Evolutionary conservation across 2,329 filamentous ascomycete species (phyloP).

Genomic region (Bipolaris victoriae): DNA sequence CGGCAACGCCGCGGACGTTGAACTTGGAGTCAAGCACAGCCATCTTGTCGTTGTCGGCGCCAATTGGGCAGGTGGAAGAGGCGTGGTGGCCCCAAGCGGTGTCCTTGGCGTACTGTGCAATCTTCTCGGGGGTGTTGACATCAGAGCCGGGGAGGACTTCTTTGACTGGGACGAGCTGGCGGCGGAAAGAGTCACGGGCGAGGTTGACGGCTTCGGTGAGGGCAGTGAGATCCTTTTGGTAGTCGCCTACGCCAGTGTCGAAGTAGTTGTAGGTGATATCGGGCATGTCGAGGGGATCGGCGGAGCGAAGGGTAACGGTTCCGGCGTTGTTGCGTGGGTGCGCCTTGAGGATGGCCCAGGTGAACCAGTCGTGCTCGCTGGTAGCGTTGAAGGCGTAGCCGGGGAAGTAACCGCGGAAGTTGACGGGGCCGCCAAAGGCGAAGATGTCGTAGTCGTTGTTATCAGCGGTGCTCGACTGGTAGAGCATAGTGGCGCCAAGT

Average conservation of each 20-base stretch:
- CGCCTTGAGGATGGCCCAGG: constrained; percentile 64
- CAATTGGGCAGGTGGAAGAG: constrained; percentile 64
- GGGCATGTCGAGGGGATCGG: constrained; percentile 68
- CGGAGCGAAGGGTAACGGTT: constrained; percentile 64
- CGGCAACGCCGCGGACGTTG: constrained; percentile 58
- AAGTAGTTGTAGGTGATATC: constrained; percentile 58
- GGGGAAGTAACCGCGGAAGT: constrained; percentile 63
- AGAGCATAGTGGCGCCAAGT: constrained; percentile 58
- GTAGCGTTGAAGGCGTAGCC: constrained; percentile 61
- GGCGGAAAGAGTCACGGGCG: constrained; percentile 52
- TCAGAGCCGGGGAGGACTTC: constrained; percentile 58
- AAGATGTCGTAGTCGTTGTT: constrained; percentile 62
- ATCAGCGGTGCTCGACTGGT: constrained; percentile 51
- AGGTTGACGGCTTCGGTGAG: constrained; percentile 61
- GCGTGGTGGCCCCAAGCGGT: constrained; percentile 60
- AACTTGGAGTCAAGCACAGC: constrained; percentile 63
- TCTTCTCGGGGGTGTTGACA: constrained; percentile 45
- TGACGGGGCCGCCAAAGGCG: constrained; percentile 61
- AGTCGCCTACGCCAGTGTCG: constrained; percentile 63
- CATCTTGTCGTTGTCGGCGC: constrained; percentile 54
- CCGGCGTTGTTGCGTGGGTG: constrained; percentile 68
- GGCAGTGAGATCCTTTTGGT: constrained; percentile 61
- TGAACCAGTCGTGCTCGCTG: constrained; percentile 55
- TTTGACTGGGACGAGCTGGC: constrained; percentile 44
- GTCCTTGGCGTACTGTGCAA: constrained; percentile 40